Percentiles rank a stretch among this genome's conserved stretches.
phyloP scores from a whole-genome alignment of 495 filamentous ascomycete species.

The Tuber umbilicatum region DNA sequence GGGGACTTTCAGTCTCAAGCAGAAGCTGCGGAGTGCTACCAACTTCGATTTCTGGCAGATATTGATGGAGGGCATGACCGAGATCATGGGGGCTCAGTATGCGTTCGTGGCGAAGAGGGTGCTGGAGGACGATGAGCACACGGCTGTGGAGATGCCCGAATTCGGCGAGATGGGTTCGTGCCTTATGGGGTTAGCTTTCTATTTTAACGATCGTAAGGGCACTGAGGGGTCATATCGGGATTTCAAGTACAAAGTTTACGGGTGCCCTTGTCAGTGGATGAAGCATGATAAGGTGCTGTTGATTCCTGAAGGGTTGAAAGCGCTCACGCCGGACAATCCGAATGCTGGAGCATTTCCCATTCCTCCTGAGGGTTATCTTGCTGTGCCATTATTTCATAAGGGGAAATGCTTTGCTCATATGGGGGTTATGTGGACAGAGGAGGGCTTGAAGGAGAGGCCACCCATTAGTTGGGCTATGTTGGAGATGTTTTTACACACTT shows the following conservation, averaged over 20 bases:
- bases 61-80: conserved; percentile 60
- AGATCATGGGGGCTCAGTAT: conserved; percentile 61
- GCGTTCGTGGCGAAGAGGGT: conserved; percentile 64
- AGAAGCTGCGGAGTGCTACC: conserved; percentile 49
- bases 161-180: conserved; percentile 56
- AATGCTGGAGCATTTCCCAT: conserved; percentile 53
- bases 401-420: conserved; percentile 69
- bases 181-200: conserved; percentile 61
- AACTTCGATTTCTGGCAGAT: conserved; percentile 61
- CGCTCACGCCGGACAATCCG: conserved; percentile 56
- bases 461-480: conserved; percentile 62
- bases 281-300: conserved; percentile 67
- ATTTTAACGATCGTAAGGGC: conserved; percentile 59
- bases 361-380: conserved; percentile 62
- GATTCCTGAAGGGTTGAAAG: conserved; percentile 57
- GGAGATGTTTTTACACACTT: conserved; percentile 66
- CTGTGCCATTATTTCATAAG: conserved; percentile 63
- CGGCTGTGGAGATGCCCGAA: conserved; percentile 54
- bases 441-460: conserved; percentile 52
- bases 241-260: conserved; percentile 59
- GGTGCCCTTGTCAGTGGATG: conserved; percentile 63
- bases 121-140: conserved; percentile 53
- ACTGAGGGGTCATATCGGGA: conserved; percentile 52
- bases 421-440: conserved; percentile 65
- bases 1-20: conserved; percentile 58